phyloP scores from a whole-genome alignment of 495 filamentous ascomycete genomes.

The Amorphotheca resinae region DNA sequence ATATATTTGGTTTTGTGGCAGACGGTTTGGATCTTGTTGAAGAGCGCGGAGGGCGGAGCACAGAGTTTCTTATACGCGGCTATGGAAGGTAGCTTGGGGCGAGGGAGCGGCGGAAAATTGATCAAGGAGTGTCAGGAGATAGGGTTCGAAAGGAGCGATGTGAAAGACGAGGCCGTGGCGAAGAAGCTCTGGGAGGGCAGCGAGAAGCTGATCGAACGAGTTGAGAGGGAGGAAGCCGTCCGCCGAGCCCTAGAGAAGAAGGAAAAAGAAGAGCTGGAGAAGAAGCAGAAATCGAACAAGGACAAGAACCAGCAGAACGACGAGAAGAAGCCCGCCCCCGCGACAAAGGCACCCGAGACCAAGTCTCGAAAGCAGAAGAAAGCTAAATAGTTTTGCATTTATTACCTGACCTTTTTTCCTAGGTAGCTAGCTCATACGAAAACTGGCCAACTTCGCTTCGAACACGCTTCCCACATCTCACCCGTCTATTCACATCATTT shows the following conservation, averaged over 20 bases:
- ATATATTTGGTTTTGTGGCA: conserved; percentile 69
- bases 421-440: too few relatives aligned
- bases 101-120: conserved; percentile 52
- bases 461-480: too few relatives aligned
- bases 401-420: too few relatives aligned
- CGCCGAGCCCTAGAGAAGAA: conserved; percentile 50
- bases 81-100: conserved; percentile 61
- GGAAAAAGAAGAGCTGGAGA: conserved; percentile 38
- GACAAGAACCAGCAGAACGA: conserved; percentile 27
- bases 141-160: conserved; percentile 53
- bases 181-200: conserved; percentile 81
- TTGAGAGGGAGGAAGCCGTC: conserved; percentile 70
- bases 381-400: too few relatives aligned
- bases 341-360: conserved; percentile 24
- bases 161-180: conserved; percentile 65
- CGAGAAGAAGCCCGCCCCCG: conserved; percentile 29
- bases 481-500: too few relatives aligned
- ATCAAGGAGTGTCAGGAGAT: conserved; percentile 83
- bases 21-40: conserved; percentile 78
- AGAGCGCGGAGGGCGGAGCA: conserved; percentile 67
- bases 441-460: too few relatives aligned
- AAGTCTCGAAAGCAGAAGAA: conserved; percentile 30
- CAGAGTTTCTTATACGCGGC: conserved; percentile 76
- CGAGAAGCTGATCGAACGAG: conserved; percentile 69
- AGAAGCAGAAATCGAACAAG: conserved; percentile 29